Evolutionary conservation across 2,329 filamentous ascomycete genomes (phyloP), one percentile per base, ranked within the genome.

Genomic region (Cordyceps cateniannulata): DNA sequence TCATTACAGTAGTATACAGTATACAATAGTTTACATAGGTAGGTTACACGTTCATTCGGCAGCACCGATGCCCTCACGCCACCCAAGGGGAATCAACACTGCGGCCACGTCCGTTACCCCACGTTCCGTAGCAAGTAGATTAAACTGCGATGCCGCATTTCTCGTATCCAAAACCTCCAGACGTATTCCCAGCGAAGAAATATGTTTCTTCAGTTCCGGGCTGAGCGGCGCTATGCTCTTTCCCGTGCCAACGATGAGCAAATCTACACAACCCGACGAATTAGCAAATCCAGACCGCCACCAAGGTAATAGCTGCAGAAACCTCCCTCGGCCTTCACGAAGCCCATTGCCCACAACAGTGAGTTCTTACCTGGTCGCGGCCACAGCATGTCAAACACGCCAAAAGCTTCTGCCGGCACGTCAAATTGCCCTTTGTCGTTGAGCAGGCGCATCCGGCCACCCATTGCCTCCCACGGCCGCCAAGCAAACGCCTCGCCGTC

Each of bases 141-240:
- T 99, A 74, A 95, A 99, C 72, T 97, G 92, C 38, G 93, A 89
- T 1, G 93, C 91, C 9, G 95, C 95, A 75, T 98, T 98, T 64
- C 91, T 81, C 35, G 95, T 98, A 75, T 98, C 95, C 69, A 93
- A 83, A 3, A 97, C 82, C 69, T 99, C 95, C 5, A 98, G 81
- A 61, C 91, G 81, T 66, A 98, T 89, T 0, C 95, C 95, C 47
- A 98, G 74, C 32, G 84, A 82, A 63, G 87, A 88, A 61, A 99
- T 85, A 66, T 86, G 81, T 62, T 80, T 81, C 66, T 88, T 86
- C 48, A 91, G 90, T 66, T 85, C 81, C 1, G 90, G 89, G 60
- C 89, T 90, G 8, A 98, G 75, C 0, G 92, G 92, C 54, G 86
- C 77, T 55, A 95, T 90, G 22, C 82, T 81, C 22, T 84, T 84